phyloP scores from a whole-genome alignment of 768 basidiomycete species.

The Boletus pseudopeckii region DNA sequence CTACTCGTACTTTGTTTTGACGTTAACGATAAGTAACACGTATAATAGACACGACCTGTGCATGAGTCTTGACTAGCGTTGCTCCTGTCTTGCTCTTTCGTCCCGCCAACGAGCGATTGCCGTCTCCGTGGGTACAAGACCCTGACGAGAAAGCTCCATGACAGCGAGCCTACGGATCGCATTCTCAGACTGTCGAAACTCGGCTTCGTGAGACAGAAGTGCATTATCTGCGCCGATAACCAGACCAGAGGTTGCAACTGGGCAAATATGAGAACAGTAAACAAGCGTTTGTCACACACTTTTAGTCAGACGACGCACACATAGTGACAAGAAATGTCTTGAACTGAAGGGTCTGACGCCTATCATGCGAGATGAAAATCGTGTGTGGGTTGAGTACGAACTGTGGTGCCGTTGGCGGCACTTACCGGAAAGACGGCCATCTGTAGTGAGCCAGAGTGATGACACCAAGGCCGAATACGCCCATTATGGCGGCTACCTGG shows the following conservation, averaged over 20 bases:
- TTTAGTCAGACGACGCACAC: constrained; percentile 42
- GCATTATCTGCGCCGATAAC: constrained; percentile 76
- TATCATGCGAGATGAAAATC: constrained; percentile 24
- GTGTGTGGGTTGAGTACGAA: neutral
- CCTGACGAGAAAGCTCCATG: constrained; percentile 68
- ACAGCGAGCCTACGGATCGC: constrained; percentile 69
- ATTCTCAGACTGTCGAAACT: constrained; percentile 64
- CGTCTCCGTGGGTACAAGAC: constrained; percentile 77
- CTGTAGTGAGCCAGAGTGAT: constrained; percentile 60
- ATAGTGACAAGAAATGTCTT: constrained; percentile 75
- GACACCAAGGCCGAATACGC: constrained; percentile 55
- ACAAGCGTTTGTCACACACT: too few species aligned
- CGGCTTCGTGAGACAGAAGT: constrained; percentile 64
- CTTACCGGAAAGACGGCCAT: constrained; percentile 74
- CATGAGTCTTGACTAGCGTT: constrained; percentile 3
- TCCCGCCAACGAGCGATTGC: constrained; percentile 80
- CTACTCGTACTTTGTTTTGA: neutral
- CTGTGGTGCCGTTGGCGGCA: neutral
- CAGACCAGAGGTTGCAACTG: constrained; percentile 64
- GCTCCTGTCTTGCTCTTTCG: constrained; percentile 31
- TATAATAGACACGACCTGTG: constrained; percentile 7
- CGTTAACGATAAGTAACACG: constrained; percentile 10
- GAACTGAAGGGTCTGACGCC: constrained; percentile 77
- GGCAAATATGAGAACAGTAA: constrained; percentile 7
- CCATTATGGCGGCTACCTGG: constrained; percentile 53